A percentile compares a stretch with the other conserved stretches of the same genome.
These are phyloP conservation scores for Eustoma russellianum DNA, from an alignment of 257 asterid genomes.

Conservation along the genomic window DNA sequence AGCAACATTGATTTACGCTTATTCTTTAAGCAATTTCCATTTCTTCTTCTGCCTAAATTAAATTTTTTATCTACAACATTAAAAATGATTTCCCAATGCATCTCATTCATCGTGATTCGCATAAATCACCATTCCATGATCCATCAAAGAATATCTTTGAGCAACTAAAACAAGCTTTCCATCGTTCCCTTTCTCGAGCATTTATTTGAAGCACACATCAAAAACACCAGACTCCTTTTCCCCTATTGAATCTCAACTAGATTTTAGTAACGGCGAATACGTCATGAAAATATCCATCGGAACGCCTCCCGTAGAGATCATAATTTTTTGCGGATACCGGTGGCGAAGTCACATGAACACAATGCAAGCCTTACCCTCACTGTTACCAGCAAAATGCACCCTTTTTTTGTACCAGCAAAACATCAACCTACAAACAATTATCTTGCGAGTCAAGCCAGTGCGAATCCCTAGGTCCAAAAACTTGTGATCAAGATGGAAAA, in stretches of 20 bases:
- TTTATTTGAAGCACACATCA: neutral
- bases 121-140: neutral
- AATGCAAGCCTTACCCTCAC: slow-evolving; percentile 30
- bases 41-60: too few species aligned
- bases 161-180: neutral
- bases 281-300: slow-evolving; percentile 28
- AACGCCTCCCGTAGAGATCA: slow-evolving; percentile 23
- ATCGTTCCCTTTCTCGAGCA: neutral
- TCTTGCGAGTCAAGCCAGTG: neutral
- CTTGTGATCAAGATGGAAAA: neutral
- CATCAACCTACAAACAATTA: slow-evolving; percentile 1
- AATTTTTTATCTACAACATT: too few species aligned
- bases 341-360: slow-evolving; percentile 34
- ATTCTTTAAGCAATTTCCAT: too few species aligned
- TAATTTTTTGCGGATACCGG: slow-evolving; percentile 36
- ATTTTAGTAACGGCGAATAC: slow-evolving; percentile 14
- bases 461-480: neutral
- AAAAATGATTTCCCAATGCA: neutral
- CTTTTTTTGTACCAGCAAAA: slow-evolving; percentile 18
- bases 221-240: neutral
- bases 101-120: neutral
- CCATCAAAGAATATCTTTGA: neutral
- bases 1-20: too few species aligned
- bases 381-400: slow-evolving; percentile 25
- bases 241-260: neutral